Evolutionary conservation across 768 basidiomycete species (phyloP), one percentile per base, ranked within the genome.

Genomic region (Xanthoconium purpureum): DNA sequence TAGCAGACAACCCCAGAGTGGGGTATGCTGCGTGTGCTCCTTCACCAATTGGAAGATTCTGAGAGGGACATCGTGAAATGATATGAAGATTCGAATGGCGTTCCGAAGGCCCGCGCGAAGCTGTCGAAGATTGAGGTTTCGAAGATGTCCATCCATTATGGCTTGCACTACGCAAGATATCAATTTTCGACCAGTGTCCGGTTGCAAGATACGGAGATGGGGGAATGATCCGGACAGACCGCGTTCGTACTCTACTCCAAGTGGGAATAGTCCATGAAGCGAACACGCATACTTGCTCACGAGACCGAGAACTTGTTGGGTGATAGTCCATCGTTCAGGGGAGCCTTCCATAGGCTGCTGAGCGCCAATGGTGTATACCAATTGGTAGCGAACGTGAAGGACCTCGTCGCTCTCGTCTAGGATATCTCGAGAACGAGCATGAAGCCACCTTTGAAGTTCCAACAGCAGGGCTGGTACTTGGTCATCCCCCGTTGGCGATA

Each of bases 291-390:
- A 54, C 5, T 57, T 62, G 11, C 50, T 52, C 0, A 75, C 61
- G 20, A 72, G 65, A 13, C 40, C 15, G 12, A 75, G 60, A 17
- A 77, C 46, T 18, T 73, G 65, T 43, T 75, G 62, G 0, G 63
- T 66, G 11, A 61, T 72, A 1, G 58, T 63, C 77, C 76, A 77
- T 52, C 75, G 63, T 28, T 75, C 68, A 0, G 72, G 74, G 38
- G 58, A 63, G 8, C 66, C 71, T 47, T 75, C 60, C 13, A 76
- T 36, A 7, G 49, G 60, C 30, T 38, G 59, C 44, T 68, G 71
- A 6, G 45, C 24, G 12, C 77, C 77, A 4, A 71, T 60, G 5
- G 75, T 71, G 24, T 77, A 78, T 1, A 75, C 62, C 13, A 76
- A 52, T 39, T 77, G 75, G 47, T 71, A 75, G 7, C 70, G 71